Evolutionary conservation across 1,284 basidiomycete genomes (phyloP), one percentile per base, ranked within the genome.

Genomic region (Cryptococcus sp.): DNA sequence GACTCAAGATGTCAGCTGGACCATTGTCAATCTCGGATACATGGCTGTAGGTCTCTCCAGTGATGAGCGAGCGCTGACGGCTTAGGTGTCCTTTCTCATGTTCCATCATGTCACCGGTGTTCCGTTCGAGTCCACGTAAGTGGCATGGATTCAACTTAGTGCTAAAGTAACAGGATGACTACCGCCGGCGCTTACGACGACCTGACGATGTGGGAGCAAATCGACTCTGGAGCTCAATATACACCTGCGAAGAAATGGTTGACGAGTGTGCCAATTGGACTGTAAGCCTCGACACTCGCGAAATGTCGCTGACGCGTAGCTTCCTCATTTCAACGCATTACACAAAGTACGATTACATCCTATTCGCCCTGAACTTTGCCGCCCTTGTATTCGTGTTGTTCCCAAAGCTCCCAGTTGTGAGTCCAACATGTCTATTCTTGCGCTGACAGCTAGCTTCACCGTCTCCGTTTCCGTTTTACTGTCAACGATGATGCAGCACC

Each of bases 221-320:
- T 99, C 61, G 95, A 99, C 78, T 89, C 92, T 60, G 95, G 95
- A 42, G 95, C 94, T 0, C 95, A 99, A 72, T 96, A 99, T 79
- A 99, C 95, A 2, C 95, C 95, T 0, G 88, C 95, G 3, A 97
- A 95, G 82, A 99, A 99, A 77, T 99, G 94, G 92, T 82, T 99
- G 43, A 86, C 96, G 56, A 88, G 86, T 58, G 88, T 96, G 10
- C 95, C 95, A 2, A 90, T 98, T 69, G 85, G 85, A 39, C 81
- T 99, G 92, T 97, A 71, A 76, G 93, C 85, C 1, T 39, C 4
- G 1, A 0, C 17, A 15, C 20, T 1, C 3, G n/a, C 19, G 23
- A 19, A 8, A 13, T 20, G n/a, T 19, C 51, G 43, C 27, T 53
- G 45, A 27, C 50, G 20, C 47, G 22, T 68, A 96, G 94, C 39